Conservation (phyloP, 23 red algal species). For the Gracilariopsis chorda region DNA sequence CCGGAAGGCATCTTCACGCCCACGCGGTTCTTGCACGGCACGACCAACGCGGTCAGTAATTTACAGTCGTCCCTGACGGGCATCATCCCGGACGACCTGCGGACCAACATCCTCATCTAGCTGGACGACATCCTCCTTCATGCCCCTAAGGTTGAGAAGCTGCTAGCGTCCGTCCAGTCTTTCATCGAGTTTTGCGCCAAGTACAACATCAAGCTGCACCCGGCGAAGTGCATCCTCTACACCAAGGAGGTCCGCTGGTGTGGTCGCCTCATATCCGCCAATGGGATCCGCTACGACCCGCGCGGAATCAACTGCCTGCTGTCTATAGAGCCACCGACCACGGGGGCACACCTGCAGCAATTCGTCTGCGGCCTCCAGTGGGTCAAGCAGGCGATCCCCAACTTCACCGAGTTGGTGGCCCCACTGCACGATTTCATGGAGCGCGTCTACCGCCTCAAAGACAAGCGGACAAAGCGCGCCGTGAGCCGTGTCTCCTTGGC, state of each 20-base stretch:
- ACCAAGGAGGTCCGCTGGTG: conserved; percentile 19
- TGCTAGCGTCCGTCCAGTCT: background rate
- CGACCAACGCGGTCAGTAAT: conserved; percentile 28
- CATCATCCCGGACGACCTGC: conserved; percentile 6
- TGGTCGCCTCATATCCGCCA: background rate
- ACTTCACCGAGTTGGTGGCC: conserved; percentile 17
- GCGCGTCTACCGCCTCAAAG: background rate
- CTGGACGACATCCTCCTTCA: conserved; percentile 31
- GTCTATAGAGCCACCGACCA: conserved; percentile 21
- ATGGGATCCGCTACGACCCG: conserved; percentile 13
- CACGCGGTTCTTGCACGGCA: conserved; percentile 32
- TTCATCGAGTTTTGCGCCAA: background rate
- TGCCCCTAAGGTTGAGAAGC: background rate
- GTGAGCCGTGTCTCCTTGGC: background rate
- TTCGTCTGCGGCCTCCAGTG: conserved; percentile 42
- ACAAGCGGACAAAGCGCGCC: conserved; percentile 49
- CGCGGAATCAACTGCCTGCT: background rate
- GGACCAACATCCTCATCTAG: background rate
- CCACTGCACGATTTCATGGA: conserved; percentile 53
- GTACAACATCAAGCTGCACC: conserved; percentile 44
- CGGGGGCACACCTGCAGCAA: conserved; percentile 21
- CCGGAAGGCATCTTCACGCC: conserved; percentile 40
- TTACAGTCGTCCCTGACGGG: conserved; percentile 23
- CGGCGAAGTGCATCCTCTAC: conserved; percentile 19
- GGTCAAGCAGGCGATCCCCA: conserved; percentile 45